These are phyloP conservation scores for Alternaria sp. DNA, from an alignment of 2,329 filamentous ascomycete species.

Conservation along the genomic window DNA sequence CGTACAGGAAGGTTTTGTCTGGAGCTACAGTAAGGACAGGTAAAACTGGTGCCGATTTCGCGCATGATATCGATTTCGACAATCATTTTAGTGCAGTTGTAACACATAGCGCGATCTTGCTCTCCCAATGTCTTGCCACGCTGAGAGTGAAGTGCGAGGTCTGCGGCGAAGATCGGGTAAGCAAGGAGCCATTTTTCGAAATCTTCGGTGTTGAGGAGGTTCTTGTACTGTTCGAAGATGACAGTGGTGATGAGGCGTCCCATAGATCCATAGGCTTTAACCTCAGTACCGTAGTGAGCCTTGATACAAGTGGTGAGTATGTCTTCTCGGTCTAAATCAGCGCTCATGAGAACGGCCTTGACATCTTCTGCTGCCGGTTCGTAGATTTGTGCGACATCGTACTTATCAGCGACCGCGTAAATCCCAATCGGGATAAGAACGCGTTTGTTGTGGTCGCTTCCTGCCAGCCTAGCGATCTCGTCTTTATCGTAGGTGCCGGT, in stretches of 20 bases:
- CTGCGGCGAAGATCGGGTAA: neutral
- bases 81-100: too few relatives aligned
- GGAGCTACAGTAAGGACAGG: too few relatives aligned
- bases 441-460: accelerated
- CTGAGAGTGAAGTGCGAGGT: neutral
- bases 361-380: neutral
- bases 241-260: neutral
- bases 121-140: neutral
- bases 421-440: neutral
- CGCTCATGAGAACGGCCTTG: neutral
- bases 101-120: too few relatives aligned
- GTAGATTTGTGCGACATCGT: neutral
- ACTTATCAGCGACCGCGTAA: neutral
- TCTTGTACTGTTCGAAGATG: neutral
- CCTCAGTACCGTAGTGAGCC: neutral
- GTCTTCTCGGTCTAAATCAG: neutral
- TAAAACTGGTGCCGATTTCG: too few relatives aligned
- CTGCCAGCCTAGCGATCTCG: neutral
- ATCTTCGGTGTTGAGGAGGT: neutral
- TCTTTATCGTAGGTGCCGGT: neutral
- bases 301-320: neutral
- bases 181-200: neutral
- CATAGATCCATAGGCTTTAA: neutral
- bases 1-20: accelerated
- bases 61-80: too few relatives aligned